phyloP scores from a whole-genome alignment of 2,329 filamentous ascomycete genomes.

The Botrytis sinoallii region DNA sequence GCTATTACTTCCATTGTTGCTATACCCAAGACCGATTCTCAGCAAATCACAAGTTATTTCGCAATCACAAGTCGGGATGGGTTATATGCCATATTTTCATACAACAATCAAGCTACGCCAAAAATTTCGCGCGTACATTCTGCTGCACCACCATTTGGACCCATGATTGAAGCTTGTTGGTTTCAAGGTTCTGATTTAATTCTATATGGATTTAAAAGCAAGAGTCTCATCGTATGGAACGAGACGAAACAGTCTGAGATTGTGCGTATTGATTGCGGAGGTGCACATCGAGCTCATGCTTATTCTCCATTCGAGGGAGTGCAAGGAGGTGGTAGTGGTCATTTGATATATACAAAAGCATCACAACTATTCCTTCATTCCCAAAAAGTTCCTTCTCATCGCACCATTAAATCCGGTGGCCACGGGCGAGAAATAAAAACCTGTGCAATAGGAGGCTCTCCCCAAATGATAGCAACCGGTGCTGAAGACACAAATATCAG shows the following conservation, averaged over 20 bases:
- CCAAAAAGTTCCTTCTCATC: constrained; percentile 43
- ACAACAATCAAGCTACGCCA: constrained; percentile 18
- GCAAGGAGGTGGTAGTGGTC: constrained; percentile 40
- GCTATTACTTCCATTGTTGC: constrained; percentile 65
- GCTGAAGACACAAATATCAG: constrained; percentile 73
- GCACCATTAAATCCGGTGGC: constrained; percentile 61
- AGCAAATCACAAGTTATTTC: constrained; percentile 47
- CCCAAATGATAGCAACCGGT: constrained; percentile 58
- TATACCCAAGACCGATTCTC: constrained; percentile 42
- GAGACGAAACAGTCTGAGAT: constrained; percentile 67
- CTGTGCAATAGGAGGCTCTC: constrained; percentile 42
- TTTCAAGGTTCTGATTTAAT: constrained; percentile 59
- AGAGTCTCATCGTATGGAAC: constrained; percentile 79
- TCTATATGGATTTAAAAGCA: constrained; percentile 78
- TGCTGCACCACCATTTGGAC: constrained; percentile 66
- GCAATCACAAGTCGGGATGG: constrained; percentile 76
- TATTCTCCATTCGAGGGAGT: constrained; percentile 39
- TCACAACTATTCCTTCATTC: constrained; percentile 48
- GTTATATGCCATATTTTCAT: constrained; percentile 60
- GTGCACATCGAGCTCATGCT: constrained; percentile 75
- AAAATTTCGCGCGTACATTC: constrained; percentile 56
- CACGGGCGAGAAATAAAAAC: constrained; percentile 86
- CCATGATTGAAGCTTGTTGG: constrained; percentile 71
- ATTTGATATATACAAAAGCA: constrained; percentile 74
- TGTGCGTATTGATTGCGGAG: constrained; percentile 75